Evolutionary conservation across 139 green algal genomes (phyloP).

Genomic region (Chlorella sp.): DNA sequence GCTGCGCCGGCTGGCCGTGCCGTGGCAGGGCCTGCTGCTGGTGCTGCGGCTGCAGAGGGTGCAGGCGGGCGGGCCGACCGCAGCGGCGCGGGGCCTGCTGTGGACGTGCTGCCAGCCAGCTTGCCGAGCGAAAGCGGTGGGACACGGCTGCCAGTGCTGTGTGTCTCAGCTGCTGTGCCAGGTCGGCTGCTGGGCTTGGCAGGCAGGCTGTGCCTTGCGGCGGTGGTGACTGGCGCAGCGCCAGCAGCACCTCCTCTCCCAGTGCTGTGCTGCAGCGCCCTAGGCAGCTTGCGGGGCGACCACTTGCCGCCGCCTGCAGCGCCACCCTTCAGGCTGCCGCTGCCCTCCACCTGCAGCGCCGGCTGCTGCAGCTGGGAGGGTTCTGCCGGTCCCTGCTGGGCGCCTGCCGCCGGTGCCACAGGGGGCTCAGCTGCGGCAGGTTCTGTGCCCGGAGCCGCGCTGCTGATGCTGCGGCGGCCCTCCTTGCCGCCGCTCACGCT

Average conservation of each 20-base stretch:
- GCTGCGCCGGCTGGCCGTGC: neutral
- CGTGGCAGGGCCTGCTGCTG: neutral
- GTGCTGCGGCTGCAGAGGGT: neutral
- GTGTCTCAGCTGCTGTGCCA: neutral
- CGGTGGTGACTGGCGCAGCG: neutral
- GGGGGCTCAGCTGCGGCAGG: neutral
- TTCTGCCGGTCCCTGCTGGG: neutral
- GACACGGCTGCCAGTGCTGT: neutral
- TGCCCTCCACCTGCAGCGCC: neutral
- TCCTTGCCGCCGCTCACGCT: neutral
- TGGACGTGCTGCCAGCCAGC: neutral
- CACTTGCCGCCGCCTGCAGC: neutral
- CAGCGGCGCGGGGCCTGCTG: neutral
- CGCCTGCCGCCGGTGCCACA: neutral
- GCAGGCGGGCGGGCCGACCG: neutral
- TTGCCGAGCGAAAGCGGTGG: too few species aligned
- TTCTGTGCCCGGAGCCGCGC: neutral
- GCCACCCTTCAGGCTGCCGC: neutral
- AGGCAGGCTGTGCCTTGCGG: neutral
- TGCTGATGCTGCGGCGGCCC: neutral
- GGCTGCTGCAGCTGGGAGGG: neutral
- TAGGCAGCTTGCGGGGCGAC: conserved; percentile 22
- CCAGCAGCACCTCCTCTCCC: too few species aligned
- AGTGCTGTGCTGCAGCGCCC: neutral
- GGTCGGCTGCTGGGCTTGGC: conserved; percentile 7